Evolutionary conservation across 305 asterid species (phyloP).

Genomic region (Lippia alba): DNA sequence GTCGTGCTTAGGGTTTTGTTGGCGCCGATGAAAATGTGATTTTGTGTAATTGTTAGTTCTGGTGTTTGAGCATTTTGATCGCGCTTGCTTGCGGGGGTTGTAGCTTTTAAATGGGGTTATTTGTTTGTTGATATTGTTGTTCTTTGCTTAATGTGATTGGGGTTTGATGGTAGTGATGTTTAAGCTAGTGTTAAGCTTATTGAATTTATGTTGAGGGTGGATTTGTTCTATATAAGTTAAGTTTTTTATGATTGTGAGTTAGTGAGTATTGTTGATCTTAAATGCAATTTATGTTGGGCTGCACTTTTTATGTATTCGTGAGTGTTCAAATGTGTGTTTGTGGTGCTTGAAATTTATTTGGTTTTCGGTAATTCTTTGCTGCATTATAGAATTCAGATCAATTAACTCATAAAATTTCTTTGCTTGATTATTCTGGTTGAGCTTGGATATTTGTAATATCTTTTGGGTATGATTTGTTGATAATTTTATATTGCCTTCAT

Average conservation of each 20-base stretch:
- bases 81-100: constrained; percentile 25
- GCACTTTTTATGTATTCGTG: constrained; percentile 4
- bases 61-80: constrained; percentile 19
- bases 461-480: neutral
- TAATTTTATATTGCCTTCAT: constrained; percentile 19
- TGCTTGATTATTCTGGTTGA: constrained; percentile 1
- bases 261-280: neutral
- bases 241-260: neutral
- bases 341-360: constrained; percentile 10
- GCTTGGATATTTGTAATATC: neutral
- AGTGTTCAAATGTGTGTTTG: constrained; percentile 8
- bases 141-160: constrained; percentile 19
- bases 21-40: constrained; percentile 32
- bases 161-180: constrained; percentile 21
- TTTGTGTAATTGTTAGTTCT: constrained; percentile 16
- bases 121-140: neutral
- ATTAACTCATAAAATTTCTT: constrained; percentile 23
- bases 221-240: constrained; percentile 1
- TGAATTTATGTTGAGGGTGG: constrained; percentile 16
- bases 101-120: constrained; percentile 19
- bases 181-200: constrained; percentile 27
- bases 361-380: constrained; percentile 8
- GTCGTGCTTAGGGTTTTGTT: constrained; percentile 44
- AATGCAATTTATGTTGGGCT: constrained; percentile 16
- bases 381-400: constrained; percentile 12